Evolutionary conservation across 225 moss, liverwort and hornwort genomes (phyloP), one percentile per base, ranked within the genome.

Genomic region (Marchantia paleacea): DNA sequence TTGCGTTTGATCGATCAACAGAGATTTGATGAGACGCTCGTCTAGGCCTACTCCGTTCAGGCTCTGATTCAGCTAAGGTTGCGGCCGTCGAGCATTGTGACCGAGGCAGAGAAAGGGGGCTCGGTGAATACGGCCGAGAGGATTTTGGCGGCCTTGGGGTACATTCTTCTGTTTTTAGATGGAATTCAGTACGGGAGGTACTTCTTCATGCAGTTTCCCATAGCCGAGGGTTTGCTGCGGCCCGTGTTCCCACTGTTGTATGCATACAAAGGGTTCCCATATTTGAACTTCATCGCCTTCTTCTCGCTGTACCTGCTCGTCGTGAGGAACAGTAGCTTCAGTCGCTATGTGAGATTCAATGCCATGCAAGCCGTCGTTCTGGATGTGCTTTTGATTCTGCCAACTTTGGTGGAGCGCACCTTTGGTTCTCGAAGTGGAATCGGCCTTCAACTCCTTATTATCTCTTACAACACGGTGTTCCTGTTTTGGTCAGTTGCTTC

Each of bases 121-220:
- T 81, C 87, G n/a, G 89, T 95, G 70, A 89, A 89, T 52, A 92
- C 92, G 0, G 89, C 90, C 12, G 97, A 95, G 83, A 91, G 97
- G 62, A 83, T 99, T 55, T 77, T 97, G 50, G 92, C 93, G 0
- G 91, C 97, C 0, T 70, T 97, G 73, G 95, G 93, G 8, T 97
- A 97, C 63, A 78, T 95, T 54, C 80, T 97, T 20, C 97, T 94
- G 2, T 83, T 97, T 5, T 93, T 97, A 74, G 97, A 97, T 48
- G 97, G 97, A 53, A 91, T 97, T 81, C 97, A 97, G 52, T 97
- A 97, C n/a, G 97, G 97, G 63, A 89, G 97, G 58, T 93, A 90
- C 75, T 88, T 97, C 52, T 97, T 97, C 80, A 29, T 92, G 87
- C 97, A 95, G 80, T 93, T 88, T 66, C 97, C 97, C 0, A 82